Evolutionary conservation across 306 rosid genomes (phyloP).

Genomic region (Fagus crenata): DNA sequence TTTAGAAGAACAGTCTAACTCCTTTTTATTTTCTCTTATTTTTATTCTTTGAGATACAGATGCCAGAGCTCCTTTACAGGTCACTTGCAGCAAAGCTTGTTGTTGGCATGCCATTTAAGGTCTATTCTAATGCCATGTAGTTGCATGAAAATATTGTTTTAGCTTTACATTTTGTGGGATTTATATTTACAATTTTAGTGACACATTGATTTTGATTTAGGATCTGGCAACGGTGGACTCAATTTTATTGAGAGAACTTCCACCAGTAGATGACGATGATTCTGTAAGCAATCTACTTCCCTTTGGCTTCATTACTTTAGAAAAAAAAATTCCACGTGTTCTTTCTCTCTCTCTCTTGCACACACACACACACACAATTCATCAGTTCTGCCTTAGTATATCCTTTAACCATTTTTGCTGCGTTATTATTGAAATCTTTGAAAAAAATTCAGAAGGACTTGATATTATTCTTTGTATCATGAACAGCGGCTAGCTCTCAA

Average conservation of each 20-base stretch:
- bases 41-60: slow-evolving; percentile 42
- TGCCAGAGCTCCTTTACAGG: slow-evolving; percentile 85
- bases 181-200: slow-evolving; percentile 23
- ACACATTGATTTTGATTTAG: slow-evolving; percentile 46
- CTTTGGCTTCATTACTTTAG: slow-evolving; percentile 25
- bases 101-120: slow-evolving; percentile 99
- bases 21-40: slow-evolving; percentile 14
- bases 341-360: background rate
- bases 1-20: background rate
- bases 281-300: slow-evolving; percentile 61
- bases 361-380: background rate
- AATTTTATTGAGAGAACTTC: slow-evolving; percentile 85
- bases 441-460: slow-evolving; percentile 10
- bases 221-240: slow-evolving; percentile 99
- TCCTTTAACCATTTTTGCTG: background rate
- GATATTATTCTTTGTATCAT: slow-evolving; percentile 22
- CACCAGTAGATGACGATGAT: slow-evolving; percentile 66
- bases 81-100: slow-evolving; percentile 85
- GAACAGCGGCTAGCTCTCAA: slow-evolving; percentile 89
- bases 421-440: slow-evolving; percentile 1
- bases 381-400: background rate
- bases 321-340: slow-evolving; percentile 13
- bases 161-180: slow-evolving; percentile 26
- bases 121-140: slow-evolving; percentile 25
- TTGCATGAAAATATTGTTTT: slow-evolving; percentile 13